These are phyloP conservation scores for Termitomyces sp. DNA, from an alignment of 768 basidiomycete genomes.

Conservation along the genomic window DNA sequence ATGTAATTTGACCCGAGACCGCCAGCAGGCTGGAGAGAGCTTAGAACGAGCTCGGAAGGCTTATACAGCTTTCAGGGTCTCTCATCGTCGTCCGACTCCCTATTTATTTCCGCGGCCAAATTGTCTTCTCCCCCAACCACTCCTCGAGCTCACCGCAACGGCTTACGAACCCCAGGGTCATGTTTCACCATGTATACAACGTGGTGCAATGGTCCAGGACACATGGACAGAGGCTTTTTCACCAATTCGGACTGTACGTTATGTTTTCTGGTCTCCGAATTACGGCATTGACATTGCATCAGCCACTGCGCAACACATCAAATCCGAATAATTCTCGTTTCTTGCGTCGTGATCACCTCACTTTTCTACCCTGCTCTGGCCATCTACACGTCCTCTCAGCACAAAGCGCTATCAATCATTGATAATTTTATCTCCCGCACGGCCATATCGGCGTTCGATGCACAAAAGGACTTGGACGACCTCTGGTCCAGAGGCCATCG, in stretches of 20 bases:
- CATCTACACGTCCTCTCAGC: conserved; percentile 71
- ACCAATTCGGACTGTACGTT: conserved; percentile 74
- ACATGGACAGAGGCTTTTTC: conserved; percentile 49
- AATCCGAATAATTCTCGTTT: conserved; percentile 83
- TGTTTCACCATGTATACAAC: conserved; percentile 14
- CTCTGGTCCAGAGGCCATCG: conserved; percentile 65
- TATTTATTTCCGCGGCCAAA: conserved; percentile 6
- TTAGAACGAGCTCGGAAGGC: neutral
- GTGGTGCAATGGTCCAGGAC: conserved; percentile 34
- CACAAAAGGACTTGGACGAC: conserved; percentile 60
- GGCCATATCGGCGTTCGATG: conserved; percentile 45
- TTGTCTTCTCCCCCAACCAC: neutral
- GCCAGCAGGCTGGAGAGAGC: neutral
- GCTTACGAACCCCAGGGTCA: conserved; percentile 9
- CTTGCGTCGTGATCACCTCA: conserved; percentile 81
- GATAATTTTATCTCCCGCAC: conserved; percentile 54
- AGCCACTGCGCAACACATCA: conserved; percentile 91
- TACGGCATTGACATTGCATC: conserved; percentile 1
- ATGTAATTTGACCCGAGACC: conserved; percentile 4
- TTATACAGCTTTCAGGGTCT: neutral
- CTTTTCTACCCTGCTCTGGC: conserved; percentile 89
- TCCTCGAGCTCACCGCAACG: neutral
- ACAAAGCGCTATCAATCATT: conserved; percentile 60
- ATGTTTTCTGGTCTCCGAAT: neutral
- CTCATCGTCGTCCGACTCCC: neutral